Percentiles rank a stretch among this genome's conserved stretches.
Evolutionary conservation across 1,284 basidiomycete species (phyloP).

Genomic region (Naganishia sp.): DNA sequence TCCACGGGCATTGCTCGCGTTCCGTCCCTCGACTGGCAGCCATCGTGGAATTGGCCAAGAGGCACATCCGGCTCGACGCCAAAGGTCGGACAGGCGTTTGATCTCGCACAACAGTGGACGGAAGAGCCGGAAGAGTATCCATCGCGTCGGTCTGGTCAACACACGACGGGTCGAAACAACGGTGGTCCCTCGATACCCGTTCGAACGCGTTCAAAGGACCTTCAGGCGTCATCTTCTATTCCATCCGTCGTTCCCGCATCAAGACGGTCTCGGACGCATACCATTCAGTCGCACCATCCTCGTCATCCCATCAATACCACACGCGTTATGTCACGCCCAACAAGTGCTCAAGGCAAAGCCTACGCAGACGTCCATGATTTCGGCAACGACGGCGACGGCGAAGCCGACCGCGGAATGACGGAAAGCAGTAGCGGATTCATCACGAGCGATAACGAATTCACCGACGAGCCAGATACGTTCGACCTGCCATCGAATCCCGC

Average conservation of each 20-base stretch:
- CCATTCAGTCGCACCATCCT: background rate
- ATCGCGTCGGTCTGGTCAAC: background rate
- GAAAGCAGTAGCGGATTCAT: constrained; percentile 16
- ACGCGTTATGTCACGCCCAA: constrained; percentile 5
- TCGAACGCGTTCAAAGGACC: constrained; percentile 10
- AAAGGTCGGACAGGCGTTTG: background rate
- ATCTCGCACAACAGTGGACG: background rate
- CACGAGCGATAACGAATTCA: constrained; percentile 19
- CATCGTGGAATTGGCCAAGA: constrained; percentile 9
- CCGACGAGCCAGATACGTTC: constrained; percentile 2
- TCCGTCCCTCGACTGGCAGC: background rate
- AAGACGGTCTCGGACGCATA: constrained; percentile 1
- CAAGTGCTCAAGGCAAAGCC: background rate
- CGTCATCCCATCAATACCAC: background rate
- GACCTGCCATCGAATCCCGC: background rate
- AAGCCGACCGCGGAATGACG: background rate
- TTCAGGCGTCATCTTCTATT: background rate
- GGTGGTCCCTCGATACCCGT: background rate
- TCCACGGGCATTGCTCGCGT: background rate
- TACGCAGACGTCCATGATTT: constrained; percentile 9
- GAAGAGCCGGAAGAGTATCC: constrained; percentile 9
- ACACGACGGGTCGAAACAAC: background rate
- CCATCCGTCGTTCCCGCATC: background rate
- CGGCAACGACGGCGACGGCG: constrained; percentile 18
- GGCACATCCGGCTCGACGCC: background rate